These are phyloP conservation scores for Jatropha podagrica DNA, from an alignment of 441 rosid species.

Conservation along the genomic window DNA sequence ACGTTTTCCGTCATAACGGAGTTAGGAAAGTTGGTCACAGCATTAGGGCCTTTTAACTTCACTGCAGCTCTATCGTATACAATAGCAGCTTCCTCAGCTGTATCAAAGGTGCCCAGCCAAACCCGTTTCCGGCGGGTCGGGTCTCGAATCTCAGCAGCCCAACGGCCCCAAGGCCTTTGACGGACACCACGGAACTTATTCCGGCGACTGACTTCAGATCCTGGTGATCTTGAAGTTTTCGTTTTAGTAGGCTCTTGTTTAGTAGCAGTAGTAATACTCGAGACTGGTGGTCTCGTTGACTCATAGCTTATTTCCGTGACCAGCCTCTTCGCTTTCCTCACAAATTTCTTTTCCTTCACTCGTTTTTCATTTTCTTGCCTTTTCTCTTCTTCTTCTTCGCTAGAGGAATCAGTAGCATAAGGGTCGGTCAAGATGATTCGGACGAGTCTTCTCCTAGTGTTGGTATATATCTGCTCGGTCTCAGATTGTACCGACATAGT, in stretches of 20 bases:
- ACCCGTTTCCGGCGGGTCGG: constrained; percentile 33
- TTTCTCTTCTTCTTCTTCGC: constrained; percentile 38
- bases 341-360: background rate
- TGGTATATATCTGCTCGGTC: constrained; percentile 21
- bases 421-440: constrained; percentile 48
- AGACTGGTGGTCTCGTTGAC: background rate
- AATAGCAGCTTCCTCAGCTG: constrained; percentile 45
- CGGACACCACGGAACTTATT: constrained; percentile 49
- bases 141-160: constrained; percentile 58
- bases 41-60: constrained; percentile 31
- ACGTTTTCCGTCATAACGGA: constrained; percentile 14
- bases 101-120: constrained; percentile 51
- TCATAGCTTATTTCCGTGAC: constrained; percentile 29
- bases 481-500: constrained; percentile 10
- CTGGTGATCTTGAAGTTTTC: background rate
- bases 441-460: constrained; percentile 4
- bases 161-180: constrained; percentile 44
- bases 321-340: constrained; percentile 24
- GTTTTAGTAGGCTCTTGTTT: background rate
- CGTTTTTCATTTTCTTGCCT: background rate
- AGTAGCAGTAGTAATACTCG: background rate
- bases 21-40: constrained; percentile 40
- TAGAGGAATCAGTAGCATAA: constrained; percentile 60
- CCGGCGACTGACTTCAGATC: constrained; percentile 13
- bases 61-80: constrained; percentile 47